Evolutionary conservation across 2,329 filamentous ascomycete genomes (phyloP).

Genomic region (Fulvia fulva): DNA sequence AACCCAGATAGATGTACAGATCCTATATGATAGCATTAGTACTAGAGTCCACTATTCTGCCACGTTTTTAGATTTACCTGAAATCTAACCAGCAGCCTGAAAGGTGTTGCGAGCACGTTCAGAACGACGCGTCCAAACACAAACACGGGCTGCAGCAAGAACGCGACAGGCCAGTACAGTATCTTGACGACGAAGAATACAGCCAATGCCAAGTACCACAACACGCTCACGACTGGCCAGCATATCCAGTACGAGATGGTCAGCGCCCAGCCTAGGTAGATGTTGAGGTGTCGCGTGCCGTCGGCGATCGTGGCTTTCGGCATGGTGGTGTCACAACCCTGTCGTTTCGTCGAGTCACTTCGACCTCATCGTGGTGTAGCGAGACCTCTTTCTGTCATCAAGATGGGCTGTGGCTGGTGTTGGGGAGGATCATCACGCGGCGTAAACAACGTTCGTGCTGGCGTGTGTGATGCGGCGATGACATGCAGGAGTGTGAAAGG

Average conservation of each 20-base stretch:
- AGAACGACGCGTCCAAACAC: conserved; percentile 44
- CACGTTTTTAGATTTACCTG: conserved; percentile 44
- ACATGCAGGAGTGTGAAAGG: background rate
- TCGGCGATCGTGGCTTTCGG: background rate
- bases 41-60: background rate
- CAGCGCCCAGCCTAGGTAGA: conserved; percentile 18
- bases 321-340: background rate
- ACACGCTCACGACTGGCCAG: conserved; percentile 38
- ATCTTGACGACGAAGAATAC: conserved; percentile 43
- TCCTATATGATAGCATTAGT: conserved; percentile 37
- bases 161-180: conserved; percentile 44
- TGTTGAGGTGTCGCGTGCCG: background rate
- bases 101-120: conserved; percentile 44
- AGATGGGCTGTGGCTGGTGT: background rate
- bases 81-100: conserved; percentile 50
- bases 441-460: background rate
- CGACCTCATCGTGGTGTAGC: background rate
- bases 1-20: conserved; percentile 57
- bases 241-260: conserved; percentile 33
- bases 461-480: background rate
- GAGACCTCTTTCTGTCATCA: background rate
- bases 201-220: conserved; percentile 38
- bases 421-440: background rate
- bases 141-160: conserved; percentile 50
- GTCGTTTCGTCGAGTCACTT: background rate